Percentiles rank a stretch among this genome's conserved stretches.
phyloP scores from a whole-genome alignment of 495 filamentous ascomycete genomes.

The Aspergillus biplanus region DNA sequence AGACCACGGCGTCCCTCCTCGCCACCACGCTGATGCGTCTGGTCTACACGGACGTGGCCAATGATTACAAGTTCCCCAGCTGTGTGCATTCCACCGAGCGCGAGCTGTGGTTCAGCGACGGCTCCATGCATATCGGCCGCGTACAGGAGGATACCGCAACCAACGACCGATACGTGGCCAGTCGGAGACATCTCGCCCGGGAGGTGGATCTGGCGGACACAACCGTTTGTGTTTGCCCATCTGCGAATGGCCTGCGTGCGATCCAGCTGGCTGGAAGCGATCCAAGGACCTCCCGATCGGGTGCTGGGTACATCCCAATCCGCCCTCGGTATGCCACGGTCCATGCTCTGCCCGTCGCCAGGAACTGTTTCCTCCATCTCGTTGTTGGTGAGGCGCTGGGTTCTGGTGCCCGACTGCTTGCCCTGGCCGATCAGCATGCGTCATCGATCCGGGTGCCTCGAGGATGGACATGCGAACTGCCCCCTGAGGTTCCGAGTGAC shows the following conservation, averaged over 20 bases:
- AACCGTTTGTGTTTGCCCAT: too few species aligned
- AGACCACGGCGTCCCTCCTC: not conserved
- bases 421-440: not conserved
- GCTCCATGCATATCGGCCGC: constrained; percentile 7
- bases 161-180: constrained; percentile 9
- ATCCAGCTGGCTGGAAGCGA: not conserved
- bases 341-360: not conserved
- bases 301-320: too few species aligned
- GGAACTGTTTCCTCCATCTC: not conserved
- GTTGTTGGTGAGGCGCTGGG: not conserved
- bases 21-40: constrained; percentile 14
- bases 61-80: not conserved
- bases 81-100: not conserved
- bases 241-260: too few species aligned
- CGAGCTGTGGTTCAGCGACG: constrained; percentile 10
- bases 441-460: too few species aligned
- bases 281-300: too few species aligned
- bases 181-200: too few species aligned
- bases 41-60: not conserved
- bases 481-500: not conserved
- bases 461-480: too few species aligned
- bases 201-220: too few species aligned
- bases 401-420: not conserved
- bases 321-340: not conserved
- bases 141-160: not conserved